A percentile compares a stretch with the other conserved stretches of the same genome.
These are phyloP conservation scores for Starmerella roubikii DNA, from an alignment of 805 yeast genomes.

Conservation along the genomic window DNA sequence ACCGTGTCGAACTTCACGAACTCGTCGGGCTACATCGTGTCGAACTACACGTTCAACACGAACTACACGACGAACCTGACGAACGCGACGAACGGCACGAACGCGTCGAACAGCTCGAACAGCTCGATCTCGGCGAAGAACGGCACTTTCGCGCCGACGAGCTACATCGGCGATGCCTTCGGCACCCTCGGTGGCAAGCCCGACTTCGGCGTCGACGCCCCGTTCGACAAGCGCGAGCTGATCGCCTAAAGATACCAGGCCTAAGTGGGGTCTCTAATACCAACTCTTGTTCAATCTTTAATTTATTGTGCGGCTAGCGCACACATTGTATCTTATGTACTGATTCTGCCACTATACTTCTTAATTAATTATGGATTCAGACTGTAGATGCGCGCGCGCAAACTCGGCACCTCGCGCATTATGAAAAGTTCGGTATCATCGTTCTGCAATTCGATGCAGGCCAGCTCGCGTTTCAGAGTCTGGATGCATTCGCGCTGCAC, in stretches of 20 bases:
- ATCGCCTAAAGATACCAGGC: no score
- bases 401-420: neutral
- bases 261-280: conserved; percentile 1
- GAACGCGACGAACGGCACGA: neutral
- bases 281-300: conserved; percentile 3
- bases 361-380: neutral
- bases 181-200: conserved; percentile 39
- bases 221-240: neutral
- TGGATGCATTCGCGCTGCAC: neutral
- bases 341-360: no score
- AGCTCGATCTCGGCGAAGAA: conserved; percentile 3
- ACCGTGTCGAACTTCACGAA: neutral
- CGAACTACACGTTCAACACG: conserved; percentile 23
- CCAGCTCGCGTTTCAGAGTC: conserved; percentile 1
- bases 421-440: neutral
- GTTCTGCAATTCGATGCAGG: neutral
- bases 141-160: conserved; percentile 28
- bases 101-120: conserved; percentile 26
- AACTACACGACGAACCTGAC: conserved; percentile 41
- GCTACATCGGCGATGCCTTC: conserved; percentile 49
- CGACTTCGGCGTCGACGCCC: conserved; percentile 24
- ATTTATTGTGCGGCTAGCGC: conserved; percentile 1
- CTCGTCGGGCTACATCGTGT: conserved; percentile 19
- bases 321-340: no score
- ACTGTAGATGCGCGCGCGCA: neutral